Conservation (phyloP, 2,329 filamentous ascomycete species). For the Neofusicoccum sp. region DNA sequence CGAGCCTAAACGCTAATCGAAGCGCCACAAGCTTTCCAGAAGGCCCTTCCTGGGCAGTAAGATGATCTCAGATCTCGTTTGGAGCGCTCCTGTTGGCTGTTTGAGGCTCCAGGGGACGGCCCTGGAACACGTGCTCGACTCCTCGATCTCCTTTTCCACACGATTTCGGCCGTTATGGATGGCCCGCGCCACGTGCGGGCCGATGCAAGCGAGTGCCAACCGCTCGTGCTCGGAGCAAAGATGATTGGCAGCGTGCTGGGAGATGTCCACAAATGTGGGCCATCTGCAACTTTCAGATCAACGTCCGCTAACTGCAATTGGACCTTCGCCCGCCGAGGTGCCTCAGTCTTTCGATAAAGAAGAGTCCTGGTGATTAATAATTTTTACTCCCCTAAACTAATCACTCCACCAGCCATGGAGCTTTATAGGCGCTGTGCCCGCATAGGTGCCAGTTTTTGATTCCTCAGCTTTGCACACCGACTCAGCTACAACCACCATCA, state of each 20-base stretch:
- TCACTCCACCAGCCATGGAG: slow-evolving; percentile 3
- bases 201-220: slow-evolving; percentile 1
- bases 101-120: not conserved
- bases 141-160: slow-evolving; percentile 11
- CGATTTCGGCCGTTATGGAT: slow-evolving; percentile 6
- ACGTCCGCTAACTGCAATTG: slow-evolving; percentile 5
- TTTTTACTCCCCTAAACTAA: not conserved
- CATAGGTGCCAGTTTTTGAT: not conserved
- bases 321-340: not conserved
- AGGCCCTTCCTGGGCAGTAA: not conserved
- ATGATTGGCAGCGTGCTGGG: not conserved
- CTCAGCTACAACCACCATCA: not conserved
- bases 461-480: slow-evolving; percentile 8
- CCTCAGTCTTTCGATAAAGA: slow-evolving; percentile 7
- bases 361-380: slow-evolving; percentile 4
- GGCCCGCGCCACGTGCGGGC: slow-evolving; percentile 12
- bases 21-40: not conserved
- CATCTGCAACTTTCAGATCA: not conserved
- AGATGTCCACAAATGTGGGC: not conserved
- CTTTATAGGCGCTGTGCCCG: not conserved
- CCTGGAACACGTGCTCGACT: not conserved
- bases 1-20: not conserved
- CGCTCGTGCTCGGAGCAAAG: slow-evolving; percentile 4
- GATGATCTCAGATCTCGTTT: not conserved
- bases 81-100: not conserved